These are phyloP conservation scores for Chalciporus piperatus DNA, from an alignment of 768 basidiomycete genomes.

Conservation along the genomic window DNA sequence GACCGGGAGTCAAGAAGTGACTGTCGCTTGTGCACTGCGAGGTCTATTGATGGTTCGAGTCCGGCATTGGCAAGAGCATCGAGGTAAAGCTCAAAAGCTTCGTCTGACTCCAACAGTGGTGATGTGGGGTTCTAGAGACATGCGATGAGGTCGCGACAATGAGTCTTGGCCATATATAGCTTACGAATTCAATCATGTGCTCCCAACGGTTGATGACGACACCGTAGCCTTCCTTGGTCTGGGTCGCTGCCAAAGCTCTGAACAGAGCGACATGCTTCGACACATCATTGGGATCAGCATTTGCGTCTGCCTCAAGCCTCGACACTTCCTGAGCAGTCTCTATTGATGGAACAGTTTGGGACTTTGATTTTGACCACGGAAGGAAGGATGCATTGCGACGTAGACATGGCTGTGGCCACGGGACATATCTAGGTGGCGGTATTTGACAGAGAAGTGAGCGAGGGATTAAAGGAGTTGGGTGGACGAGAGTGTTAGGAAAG, in stretches of 20 bases:
- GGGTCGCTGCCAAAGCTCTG: conserved; percentile 62
- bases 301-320: conserved; percentile 74
- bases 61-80: conserved; percentile 60
- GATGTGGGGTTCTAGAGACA: conserved; percentile 57
- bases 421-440: conserved; percentile 40
- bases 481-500: conserved; percentile 14
- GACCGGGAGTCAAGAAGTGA: conserved; percentile 48
- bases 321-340: conserved; percentile 66
- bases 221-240: conserved; percentile 66
- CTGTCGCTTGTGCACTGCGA: conserved; percentile 70
- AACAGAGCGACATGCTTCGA: conserved; percentile 68
- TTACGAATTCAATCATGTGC: conserved; percentile 76
- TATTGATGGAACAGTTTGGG: conserved; percentile 48
- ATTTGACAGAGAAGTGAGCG: conserved; percentile 9
- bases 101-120: conserved; percentile 65
- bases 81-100: conserved; percentile 76
- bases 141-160: conserved; percentile 7
- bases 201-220: conserved; percentile 80
- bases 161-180: conserved; percentile 28
- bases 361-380: conserved; percentile 35
- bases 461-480: conserved; percentile 6
- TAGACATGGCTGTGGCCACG: conserved; percentile 22
- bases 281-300: conserved; percentile 68
- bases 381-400: conserved; percentile 27
- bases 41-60: conserved; percentile 52